Base-by-base conservation (phyloP, 768 basidiomycete species). In the Trametes cubensis region DNA sequence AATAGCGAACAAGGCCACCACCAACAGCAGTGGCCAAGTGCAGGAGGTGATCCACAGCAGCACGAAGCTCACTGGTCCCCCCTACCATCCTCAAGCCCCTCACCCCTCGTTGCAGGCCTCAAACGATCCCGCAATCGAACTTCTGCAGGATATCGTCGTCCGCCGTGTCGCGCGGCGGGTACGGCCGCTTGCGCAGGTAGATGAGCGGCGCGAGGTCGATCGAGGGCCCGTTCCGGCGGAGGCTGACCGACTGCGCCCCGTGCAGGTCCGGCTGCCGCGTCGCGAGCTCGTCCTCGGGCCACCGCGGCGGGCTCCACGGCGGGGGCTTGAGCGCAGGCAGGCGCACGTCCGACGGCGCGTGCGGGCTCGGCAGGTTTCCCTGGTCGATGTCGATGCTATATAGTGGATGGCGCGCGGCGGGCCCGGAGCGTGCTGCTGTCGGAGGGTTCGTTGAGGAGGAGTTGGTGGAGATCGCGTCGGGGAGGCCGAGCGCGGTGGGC, bases 81-180 rank as follows among this genome's bases (percentile, higher is more conserved):
- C 34, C 34, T 34, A 6, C 34, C 34, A 34, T 2, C 34, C 34
- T 34, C 34, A 34, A 34, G 34, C 34, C 10, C 15, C 18, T 1
- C 11, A 13, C 4, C 13, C 28, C 40, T 26, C 20, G 18, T n/a
- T 13, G 41, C 30, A 18, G 15, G n/a, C 48, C 30, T 63, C 61
- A 65, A 1, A 53, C 51, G 42, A 63, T 39, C 47, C 51, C 62
- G 42, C 62, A 60, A 42, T 68, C 67, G 58, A 65, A 58, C 55
- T 64, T 62, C 23, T 87, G 87, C 52, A 91, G 76, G 6, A 86
- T 85, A 70, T 84, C 81, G 72, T 90, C 87, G 69, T 91, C 89
- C 55, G 87, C 71, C 3, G 87, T 86, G 70, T 90, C 89, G 49
- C 89, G 82, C 55, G 82, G 81, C 18, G 81, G 81, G 17, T 85